Evolutionary conservation across 2,329 filamentous ascomycete genomes (phyloP).

Genomic region (Trichoderma semiorbis): DNA sequence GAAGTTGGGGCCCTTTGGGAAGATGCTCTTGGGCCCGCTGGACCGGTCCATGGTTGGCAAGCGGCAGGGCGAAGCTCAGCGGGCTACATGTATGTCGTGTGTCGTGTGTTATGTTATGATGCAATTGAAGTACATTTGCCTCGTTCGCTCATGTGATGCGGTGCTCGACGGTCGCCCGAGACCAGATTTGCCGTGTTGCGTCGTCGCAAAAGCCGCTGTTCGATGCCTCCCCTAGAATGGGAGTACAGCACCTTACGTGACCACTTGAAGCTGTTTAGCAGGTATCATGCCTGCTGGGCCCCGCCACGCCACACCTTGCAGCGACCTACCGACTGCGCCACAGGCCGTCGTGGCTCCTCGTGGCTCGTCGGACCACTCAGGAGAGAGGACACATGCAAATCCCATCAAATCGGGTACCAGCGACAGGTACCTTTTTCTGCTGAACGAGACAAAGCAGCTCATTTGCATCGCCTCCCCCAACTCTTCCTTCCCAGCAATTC

Average conservation of each 20-base stretch:
- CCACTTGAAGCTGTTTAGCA: neutral
- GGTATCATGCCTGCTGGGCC: conserved; percentile 5
- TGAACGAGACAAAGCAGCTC: conserved; percentile 3
- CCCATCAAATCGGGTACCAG: neutral
- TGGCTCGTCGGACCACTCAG: conserved; percentile 8
- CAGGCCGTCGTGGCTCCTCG: neutral
- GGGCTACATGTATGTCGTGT: conserved; percentile 30
- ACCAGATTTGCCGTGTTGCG: neutral
- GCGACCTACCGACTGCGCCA: conserved; percentile 8
- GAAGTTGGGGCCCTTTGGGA: conserved; percentile 77
- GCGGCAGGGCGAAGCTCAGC: conserved; percentile 18
- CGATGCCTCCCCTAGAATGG: neutral
- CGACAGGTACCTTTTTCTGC: neutral
- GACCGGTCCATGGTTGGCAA: conserved; percentile 40
- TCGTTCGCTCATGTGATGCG: neutral
- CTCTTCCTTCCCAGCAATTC: conserved; percentile 3
- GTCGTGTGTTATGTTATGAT: neutral
- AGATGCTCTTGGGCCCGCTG: conserved; percentile 60
- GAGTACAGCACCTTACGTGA: neutral
- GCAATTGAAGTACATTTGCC: neutral
- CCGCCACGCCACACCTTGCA: conserved; percentile 14
- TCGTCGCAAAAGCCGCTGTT: conserved; percentile 2
- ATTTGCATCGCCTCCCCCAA: conserved; percentile 16
- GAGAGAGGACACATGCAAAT: conserved; percentile 15
- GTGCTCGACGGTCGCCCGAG: neutral